Percentiles rank a stretch among this genome's conserved stretches.
These are phyloP conservation scores for Zygoascus biomembranicola DNA, from an alignment of 805 yeast species.

Conservation along the genomic window DNA sequence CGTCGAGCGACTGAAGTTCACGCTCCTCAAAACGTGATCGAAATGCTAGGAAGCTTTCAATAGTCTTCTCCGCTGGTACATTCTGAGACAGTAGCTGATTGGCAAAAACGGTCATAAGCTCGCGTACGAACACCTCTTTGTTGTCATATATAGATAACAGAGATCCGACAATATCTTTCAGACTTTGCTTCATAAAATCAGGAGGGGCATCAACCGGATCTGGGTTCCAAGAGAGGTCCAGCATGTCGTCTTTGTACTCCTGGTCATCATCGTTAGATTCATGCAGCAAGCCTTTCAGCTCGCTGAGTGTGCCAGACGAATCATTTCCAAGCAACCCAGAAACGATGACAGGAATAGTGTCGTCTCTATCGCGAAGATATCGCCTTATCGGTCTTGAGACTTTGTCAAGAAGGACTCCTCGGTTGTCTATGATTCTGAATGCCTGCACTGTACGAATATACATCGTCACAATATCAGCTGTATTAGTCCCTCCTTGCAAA, in stretches of 20 bases:
- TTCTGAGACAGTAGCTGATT: slow-evolving; percentile 38
- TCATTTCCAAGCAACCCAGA: slow-evolving; percentile 52
- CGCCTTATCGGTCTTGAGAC: slow-evolving; percentile 69
- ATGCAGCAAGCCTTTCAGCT: slow-evolving; percentile 46
- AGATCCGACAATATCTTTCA: slow-evolving; percentile 60
- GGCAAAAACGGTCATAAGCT: slow-evolving; percentile 55
- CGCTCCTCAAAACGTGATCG: slow-evolving; percentile 58
- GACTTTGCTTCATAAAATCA: slow-evolving; percentile 55
- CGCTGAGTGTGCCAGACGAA: slow-evolving; percentile 35
- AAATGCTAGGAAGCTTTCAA: slow-evolving; percentile 36
- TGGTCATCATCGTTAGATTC: slow-evolving; percentile 11
- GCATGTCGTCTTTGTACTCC: slow-evolving; percentile 31
- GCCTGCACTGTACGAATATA: slow-evolving; percentile 67
- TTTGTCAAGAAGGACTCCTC: slow-evolving; percentile 72
- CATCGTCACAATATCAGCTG: slow-evolving; percentile 58
- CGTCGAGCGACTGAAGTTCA: slow-evolving; percentile 62
- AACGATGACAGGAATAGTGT: slow-evolving; percentile 62
- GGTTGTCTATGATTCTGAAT: slow-evolving; percentile 72
- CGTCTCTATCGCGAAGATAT: slow-evolving; percentile 64
- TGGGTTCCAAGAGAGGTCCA: slow-evolving; percentile 62
- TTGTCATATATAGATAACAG: slow-evolving; percentile 65
- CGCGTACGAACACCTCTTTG: slow-evolving; percentile 56
- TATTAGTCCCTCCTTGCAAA: slow-evolving; percentile 75
- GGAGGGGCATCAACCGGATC: slow-evolving; percentile 89
- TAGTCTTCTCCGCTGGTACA: slow-evolving; percentile 20